Evolutionary conservation across 2,329 filamentous ascomycete genomes (phyloP).

Genomic region (Stagonosporopsis tanaceti): DNA sequence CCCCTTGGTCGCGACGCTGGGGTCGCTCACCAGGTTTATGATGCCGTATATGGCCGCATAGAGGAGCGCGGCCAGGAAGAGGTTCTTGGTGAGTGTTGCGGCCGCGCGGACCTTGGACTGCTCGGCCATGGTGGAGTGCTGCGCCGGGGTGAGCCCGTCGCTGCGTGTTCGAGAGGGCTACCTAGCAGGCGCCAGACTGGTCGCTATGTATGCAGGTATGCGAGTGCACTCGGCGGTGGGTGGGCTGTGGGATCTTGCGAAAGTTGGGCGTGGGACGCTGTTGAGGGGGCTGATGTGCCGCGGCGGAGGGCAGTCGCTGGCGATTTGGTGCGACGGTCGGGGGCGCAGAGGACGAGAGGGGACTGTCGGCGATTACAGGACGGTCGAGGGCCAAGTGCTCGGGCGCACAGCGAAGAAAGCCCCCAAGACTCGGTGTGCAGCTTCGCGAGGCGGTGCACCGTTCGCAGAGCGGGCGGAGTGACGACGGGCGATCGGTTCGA

Average conservation of each 20-base stretch:
- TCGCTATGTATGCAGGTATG: not conserved
- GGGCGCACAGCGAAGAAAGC: slow-evolving; percentile 8
- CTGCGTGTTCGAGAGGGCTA: slow-evolving; percentile 20
- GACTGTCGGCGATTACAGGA: not conserved
- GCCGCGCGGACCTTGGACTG: slow-evolving; percentile 41
- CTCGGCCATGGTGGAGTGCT: slow-evolving; percentile 45
- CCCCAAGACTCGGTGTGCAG: slow-evolving; percentile 9
- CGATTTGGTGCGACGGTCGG: not conserved
- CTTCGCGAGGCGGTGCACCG: slow-evolving; percentile 15
- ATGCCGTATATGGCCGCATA: slow-evolving; percentile 54
- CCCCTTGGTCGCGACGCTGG: slow-evolving; percentile 49
- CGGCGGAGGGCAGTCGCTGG: slow-evolving; percentile 1
- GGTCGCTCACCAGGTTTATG: slow-evolving; percentile 53
- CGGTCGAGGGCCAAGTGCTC: not conserved
- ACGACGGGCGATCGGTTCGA: slow-evolving; percentile 3
- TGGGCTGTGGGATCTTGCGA: slow-evolving; percentile 1
- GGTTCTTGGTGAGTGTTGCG: slow-evolving; percentile 53
- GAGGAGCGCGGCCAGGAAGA: slow-evolving; percentile 52
- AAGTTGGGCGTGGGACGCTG: slow-evolving; percentile 6
- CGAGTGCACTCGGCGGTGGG: not conserved
- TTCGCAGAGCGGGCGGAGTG: slow-evolving; percentile 16
- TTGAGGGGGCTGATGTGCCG: slow-evolving; percentile 6
- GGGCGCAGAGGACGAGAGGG: not conserved
- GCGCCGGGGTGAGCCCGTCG: slow-evolving; percentile 29
- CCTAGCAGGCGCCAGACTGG: slow-evolving; percentile 20